A percentile compares a stretch with the other conserved stretches of the same genome.
Evolutionary conservation across 208 protist genomes (phyloP).

Genomic region (Leishmania gerbilli): DNA sequence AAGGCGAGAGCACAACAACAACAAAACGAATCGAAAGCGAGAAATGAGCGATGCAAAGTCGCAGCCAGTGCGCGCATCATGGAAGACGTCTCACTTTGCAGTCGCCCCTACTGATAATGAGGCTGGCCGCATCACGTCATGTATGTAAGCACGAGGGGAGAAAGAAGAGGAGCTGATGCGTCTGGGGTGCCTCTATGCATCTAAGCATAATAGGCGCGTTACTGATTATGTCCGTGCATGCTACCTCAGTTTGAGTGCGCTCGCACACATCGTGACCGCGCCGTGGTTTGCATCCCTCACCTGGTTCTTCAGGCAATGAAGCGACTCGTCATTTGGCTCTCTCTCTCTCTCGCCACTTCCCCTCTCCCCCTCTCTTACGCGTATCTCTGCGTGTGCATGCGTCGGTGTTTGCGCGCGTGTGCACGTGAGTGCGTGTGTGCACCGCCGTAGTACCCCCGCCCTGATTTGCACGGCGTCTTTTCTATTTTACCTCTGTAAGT

Average conservation of each 20-base stretch:
- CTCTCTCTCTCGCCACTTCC: background rate
- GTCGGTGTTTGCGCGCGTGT: background rate
- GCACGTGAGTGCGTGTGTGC: background rate
- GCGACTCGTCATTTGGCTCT: background rate
- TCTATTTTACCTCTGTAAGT: constrained; percentile 4
- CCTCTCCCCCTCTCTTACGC: background rate
- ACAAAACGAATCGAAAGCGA: background rate
- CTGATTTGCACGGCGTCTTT: background rate
- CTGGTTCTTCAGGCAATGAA: background rate
- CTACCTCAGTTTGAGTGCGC: background rate
- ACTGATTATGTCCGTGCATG: background rate
- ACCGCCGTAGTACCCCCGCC: background rate
- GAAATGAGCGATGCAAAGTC: background rate
- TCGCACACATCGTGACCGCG: background rate
- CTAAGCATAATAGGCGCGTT: background rate
- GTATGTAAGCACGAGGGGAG: background rate
- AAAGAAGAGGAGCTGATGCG: background rate
- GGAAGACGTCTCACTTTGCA: background rate
- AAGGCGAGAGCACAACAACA: background rate
- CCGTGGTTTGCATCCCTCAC: background rate
- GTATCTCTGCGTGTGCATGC: background rate
- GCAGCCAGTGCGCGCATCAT: background rate
- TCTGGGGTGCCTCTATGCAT: background rate
- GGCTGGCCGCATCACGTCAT: background rate
- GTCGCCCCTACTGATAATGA: background rate